These are phyloP conservation scores for Neopestalotiopsis sp. DNA, from an alignment of 2,329 filamentous ascomycete genomes.

Conservation along the genomic window DNA sequence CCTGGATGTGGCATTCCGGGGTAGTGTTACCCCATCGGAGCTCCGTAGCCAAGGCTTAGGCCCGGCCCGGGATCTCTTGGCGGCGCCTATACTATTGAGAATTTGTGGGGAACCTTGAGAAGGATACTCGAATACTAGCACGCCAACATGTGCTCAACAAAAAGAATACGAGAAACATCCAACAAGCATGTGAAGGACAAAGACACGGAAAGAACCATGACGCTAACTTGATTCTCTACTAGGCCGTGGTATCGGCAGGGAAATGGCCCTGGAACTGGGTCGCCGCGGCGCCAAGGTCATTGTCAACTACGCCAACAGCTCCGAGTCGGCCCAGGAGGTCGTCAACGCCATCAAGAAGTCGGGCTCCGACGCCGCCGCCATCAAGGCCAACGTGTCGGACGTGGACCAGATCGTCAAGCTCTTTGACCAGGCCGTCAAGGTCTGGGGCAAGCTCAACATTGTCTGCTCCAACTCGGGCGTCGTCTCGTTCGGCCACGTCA, in stretches of 20 bases:
- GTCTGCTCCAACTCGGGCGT: slow-evolving; percentile 74
- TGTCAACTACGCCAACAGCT: slow-evolving; percentile 71
- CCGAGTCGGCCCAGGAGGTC: slow-evolving; percentile 67
- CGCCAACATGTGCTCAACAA: not conserved
- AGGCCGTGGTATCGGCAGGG: slow-evolving; percentile 70
- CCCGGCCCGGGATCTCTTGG: slow-evolving; percentile 6
- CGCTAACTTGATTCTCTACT: slow-evolving; percentile 20
- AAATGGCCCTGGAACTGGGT: slow-evolving; percentile 70
- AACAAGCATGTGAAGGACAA: not conserved
- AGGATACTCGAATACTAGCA: slow-evolving; percentile 14
- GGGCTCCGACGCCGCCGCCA: slow-evolving; percentile 65
- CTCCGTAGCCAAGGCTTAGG: slow-evolving; percentile 6
- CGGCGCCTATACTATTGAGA: not conserved
- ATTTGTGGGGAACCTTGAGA: not conserved
- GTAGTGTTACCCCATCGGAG: slow-evolving; percentile 19
- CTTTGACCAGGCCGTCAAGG: slow-evolving; percentile 65
- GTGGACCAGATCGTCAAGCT: slow-evolving; percentile 66
- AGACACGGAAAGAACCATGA: not conserved
- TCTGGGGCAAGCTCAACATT: slow-evolving; percentile 72
- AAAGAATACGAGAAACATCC: not conserved
- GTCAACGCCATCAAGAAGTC: slow-evolving; percentile 69
- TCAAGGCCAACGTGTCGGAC: slow-evolving; percentile 72
- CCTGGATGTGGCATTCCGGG: not conserved
- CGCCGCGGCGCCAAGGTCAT: slow-evolving; percentile 69
- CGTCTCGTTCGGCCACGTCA: slow-evolving; percentile 70